Evolutionary conservation across 225 moss, liverwort and hornwort genomes (phyloP).

Genomic region (Polytrichum formosum): DNA sequence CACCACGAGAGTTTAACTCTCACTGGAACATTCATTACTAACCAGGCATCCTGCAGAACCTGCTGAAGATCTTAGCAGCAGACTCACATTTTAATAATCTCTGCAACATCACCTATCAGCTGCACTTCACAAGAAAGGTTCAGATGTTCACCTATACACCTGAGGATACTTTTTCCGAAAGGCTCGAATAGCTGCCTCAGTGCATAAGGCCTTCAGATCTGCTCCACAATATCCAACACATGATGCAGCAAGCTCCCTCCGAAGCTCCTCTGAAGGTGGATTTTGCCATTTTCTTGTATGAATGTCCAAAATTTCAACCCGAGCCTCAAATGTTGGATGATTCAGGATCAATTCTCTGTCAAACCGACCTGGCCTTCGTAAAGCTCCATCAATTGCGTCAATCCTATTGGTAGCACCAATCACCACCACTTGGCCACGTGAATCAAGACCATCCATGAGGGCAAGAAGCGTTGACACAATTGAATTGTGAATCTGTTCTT

Average conservation of each 20-base stretch:
- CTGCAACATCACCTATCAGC: not conserved
- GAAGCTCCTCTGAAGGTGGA: constrained; percentile 66
- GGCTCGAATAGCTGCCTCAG: constrained; percentile 75
- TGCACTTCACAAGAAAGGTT: not conserved
- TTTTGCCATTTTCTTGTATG: constrained; percentile 75
- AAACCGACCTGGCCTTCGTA: constrained; percentile 71
- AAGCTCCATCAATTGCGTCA: constrained; percentile 73
- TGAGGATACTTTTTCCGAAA: constrained; percentile 76
- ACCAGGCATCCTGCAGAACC: not conserved
- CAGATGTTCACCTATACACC: constrained; percentile 45
- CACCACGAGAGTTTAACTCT: not conserved
- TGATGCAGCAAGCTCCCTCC: constrained; percentile 68
- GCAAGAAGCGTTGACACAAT: constrained; percentile 79
- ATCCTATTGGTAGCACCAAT: constrained; percentile 78
- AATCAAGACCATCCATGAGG: constrained; percentile 81
- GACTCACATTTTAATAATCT: not conserved
- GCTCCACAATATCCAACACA: constrained; percentile 83
- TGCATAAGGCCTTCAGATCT: constrained; percentile 76
- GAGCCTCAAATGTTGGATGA: constrained; percentile 68
- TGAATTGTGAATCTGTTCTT: constrained; percentile 82
- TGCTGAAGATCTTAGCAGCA: not conserved
- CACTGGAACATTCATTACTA: not conserved
- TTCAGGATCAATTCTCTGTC: constrained; percentile 72
- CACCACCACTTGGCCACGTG: constrained; percentile 80
- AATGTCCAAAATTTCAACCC: constrained; percentile 78